Evolutionary conservation across 2,329 filamentous ascomycete species (phyloP), one percentile per base, ranked within the genome.

Genomic region (Macrophomina tecta): DNA sequence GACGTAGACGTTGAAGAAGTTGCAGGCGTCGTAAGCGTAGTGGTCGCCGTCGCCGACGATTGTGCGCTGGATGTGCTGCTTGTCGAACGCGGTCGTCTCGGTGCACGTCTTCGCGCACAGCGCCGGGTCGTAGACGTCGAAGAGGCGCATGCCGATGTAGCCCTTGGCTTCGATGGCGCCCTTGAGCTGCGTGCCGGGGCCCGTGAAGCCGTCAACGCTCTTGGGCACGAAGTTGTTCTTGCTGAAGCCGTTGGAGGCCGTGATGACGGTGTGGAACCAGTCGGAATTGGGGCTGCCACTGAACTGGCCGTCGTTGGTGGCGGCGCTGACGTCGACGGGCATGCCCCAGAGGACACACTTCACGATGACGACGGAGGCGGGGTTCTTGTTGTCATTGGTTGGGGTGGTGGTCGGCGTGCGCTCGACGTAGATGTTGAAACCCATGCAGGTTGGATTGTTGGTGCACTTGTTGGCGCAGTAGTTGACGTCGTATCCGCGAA

Each of bases 341-440:
- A 72, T 71, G 49, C 72, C 71, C 71, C 70, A 76, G 58, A 74
- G 69, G 11, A 71, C 71, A 56, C 75, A 77, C 64, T 75, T 76
- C 69, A 75, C 73, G 36, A 71, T 23, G 16, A 70, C 72, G 9
- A 68, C 69, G 40, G 63, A 56, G 1, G 46, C 38, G 30, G 28
- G 46, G 51, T 51, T 65, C 60, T 70, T 72, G 7, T 55, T 46
- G 9, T 34, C 4, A 9, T 45, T 48, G 9, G 63, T 63, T 7
- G 70, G 70, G 2, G 67, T 55, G 7, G 66, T 8, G 16, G 38
- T 40, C 1, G 71, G 72, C 12, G 66, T 55, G 38, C 71, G 69
- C 52, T 72, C 71, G 36, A 69, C 69, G 65, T 68, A 73, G 63
- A 72, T 69, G 62, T 72, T 70, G 70, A 73, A 71, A 16, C 68